A percentile compares a stretch with the other conserved stretches of the same genome.
These are phyloP conservation scores for Nicotiana undulata DNA, from an alignment of 257 asterid species.

Conservation along the genomic window DNA sequence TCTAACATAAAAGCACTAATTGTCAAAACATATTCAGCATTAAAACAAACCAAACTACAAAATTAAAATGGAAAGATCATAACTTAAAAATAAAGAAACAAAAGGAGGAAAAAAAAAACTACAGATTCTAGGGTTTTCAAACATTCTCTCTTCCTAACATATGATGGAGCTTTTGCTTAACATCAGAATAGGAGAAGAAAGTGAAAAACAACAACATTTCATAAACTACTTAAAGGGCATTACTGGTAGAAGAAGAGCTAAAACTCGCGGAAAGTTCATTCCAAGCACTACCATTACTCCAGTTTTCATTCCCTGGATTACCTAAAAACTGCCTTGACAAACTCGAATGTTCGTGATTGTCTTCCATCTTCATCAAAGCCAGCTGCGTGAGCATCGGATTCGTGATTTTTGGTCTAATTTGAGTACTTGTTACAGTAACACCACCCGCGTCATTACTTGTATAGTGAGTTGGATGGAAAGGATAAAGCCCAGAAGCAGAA, in stretches of 20 bases:
- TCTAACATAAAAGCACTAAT: not conserved
- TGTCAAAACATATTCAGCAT: not conserved
- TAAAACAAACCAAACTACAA: constrained; percentile 5
- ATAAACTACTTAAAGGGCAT: constrained; percentile 27
- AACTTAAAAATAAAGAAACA: not conserved
- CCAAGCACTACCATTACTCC: constrained; percentile 41
- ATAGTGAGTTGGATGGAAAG: constrained; percentile 19
- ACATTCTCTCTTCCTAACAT: not conserved
- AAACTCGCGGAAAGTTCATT: constrained; percentile 54
- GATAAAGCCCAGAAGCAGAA: constrained; percentile 14
- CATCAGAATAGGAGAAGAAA: not conserved
- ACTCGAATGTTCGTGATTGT: constrained; percentile 27
- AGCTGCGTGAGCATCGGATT: constrained; percentile 34
- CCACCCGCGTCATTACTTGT: constrained; percentile 30
- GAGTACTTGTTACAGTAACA: not conserved
- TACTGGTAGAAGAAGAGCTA: constrained; percentile 65
- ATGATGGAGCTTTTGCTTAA: not conserved
- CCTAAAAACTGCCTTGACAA: constrained; percentile 51
- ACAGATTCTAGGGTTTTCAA: constrained; percentile 54
- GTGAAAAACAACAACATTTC: not conserved
- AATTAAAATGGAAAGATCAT: not conserved
- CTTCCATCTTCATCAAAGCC: constrained; percentile 60
- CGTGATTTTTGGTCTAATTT: constrained; percentile 30
- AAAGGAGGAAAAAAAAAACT: constrained; percentile 13
- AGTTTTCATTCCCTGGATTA: constrained; percentile 30